phyloP scores from a whole-genome alignment of 306 rosid species.

The Cucumis cinereus region DNA sequence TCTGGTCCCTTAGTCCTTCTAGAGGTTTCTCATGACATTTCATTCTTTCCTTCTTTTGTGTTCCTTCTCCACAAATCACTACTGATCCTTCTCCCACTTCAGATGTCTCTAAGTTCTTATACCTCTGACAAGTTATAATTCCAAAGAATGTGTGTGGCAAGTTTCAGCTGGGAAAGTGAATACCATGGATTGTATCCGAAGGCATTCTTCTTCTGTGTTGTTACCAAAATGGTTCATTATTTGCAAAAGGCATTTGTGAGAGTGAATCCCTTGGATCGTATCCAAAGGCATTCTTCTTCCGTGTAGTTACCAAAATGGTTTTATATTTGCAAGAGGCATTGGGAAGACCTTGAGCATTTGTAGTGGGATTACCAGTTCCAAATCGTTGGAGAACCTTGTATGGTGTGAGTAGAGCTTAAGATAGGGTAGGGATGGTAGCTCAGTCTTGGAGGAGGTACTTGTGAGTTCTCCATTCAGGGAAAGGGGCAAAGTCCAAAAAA shows the following conservation, averaged over 20 bases:
- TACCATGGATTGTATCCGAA: not conserved
- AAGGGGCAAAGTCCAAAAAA: not conserved
- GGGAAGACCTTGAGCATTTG: not conserved
- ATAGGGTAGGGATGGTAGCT: not conserved
- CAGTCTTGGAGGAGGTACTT: not conserved
- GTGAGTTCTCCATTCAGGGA: not conserved
- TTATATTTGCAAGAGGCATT: not conserved
- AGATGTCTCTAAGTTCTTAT: too few species aligned
- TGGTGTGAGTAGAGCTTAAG: not conserved
- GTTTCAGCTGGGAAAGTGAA: not conserved
- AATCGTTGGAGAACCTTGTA: not conserved
- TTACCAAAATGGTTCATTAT: too few species aligned
- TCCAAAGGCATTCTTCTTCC: too few species aligned
- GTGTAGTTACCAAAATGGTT: not conserved
- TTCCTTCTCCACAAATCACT: too few species aligned
- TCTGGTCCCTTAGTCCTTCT: too few species aligned
- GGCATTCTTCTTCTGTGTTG: not conserved
- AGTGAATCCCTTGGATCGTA: too few species aligned
- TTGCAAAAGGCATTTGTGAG: too few species aligned
- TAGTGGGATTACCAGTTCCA: not conserved
- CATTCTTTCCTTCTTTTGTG: too few species aligned
- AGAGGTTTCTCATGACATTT: too few species aligned
- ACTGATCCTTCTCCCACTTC: too few species aligned
- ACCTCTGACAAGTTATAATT: too few species aligned
- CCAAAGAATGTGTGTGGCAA: not conserved